Conservation (phyloP, 2,329 filamentous ascomycete species). For the Zarea fungicola region DNA sequence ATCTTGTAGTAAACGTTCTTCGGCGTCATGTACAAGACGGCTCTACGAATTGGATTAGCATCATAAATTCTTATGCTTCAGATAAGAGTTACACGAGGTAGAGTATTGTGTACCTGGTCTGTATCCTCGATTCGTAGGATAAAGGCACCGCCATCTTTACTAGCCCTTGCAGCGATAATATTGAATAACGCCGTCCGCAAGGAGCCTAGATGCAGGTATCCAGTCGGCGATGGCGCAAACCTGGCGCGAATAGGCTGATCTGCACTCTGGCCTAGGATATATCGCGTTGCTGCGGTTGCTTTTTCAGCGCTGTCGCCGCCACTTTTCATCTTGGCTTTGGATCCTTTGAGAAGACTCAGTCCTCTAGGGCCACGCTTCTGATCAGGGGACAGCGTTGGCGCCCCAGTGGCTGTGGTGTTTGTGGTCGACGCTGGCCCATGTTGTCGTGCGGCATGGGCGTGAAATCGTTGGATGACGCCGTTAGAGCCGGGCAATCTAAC, state of each 20-base stretch:
- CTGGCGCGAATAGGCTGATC: constrained; percentile 55
- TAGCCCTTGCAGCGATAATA: constrained; percentile 81
- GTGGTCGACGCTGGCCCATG: background rate
- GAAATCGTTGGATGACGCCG: background rate
- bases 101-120: constrained; percentile 78
- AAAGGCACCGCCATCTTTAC: constrained; percentile 70
- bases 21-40: constrained; percentile 74
- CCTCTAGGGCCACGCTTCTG: background rate
- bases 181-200: constrained; percentile 93
- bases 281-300: constrained; percentile 15
- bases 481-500: background rate
- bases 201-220: constrained; percentile 87
- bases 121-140: constrained; percentile 91
- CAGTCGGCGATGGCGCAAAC: constrained; percentile 94
- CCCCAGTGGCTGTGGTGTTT: background rate
- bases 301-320: background rate
- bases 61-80: constrained; percentile 6
- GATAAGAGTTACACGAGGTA: constrained; percentile 12
- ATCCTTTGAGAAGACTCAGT: background rate
- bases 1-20: constrained; percentile 71
- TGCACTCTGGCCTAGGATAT: constrained; percentile 40
- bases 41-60: constrained; percentile 45
- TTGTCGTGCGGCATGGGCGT: background rate
- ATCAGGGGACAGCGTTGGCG: background rate
- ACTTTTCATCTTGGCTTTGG: background rate